Evolutionary conservation across 83 land plant genomes (phyloP), one percentile per base, ranked within the genome.

Genomic region (Picea abies): DNA sequence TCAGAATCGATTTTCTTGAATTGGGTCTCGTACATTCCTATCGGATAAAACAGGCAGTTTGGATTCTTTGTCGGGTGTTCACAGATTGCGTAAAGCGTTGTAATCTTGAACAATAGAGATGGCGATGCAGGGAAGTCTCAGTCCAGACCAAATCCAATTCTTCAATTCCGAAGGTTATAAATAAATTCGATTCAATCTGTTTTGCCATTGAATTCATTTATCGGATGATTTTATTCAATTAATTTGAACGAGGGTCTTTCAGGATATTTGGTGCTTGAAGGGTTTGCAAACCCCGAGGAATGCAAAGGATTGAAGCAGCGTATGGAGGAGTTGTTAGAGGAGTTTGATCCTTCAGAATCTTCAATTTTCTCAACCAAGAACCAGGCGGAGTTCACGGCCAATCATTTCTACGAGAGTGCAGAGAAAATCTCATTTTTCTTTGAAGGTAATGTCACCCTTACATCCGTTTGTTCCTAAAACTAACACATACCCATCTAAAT

Each of bases 391-490:
- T 25, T 71, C 78, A 91, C 86, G 12, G 95, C 90, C 82, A 72
- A 90, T 41, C 91, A 97, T 89, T 97, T 97, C 87, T 90, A 84
- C 47, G 92, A 97, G 58, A 97, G 99, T 82, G 98, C 99, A 8
- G 95, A 93, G 76, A 93, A 93, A 49, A 90, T 97, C 63, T 97
- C 99, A 3, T 97, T 93, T 60, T 97, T 97, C 88, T 97, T 97
- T 81, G 99, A 97, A 83, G 99, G 99, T 95, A 77, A 64, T 29
- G 3, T 39, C 25, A 10, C 5, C 63, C 61, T 32, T 15, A 3
- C 52, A 11, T 19, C 32, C 19, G 15, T 58, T 26, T n/a, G 2
- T 49, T 78, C 41, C 32, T 20, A 68, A 29, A 68, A 68, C 32
- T 23, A 68, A 10, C 32, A 68, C 32, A 23, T 29, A 68, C 14